phyloP scores from a whole-genome alignment of 2,329 filamentous ascomycete species.

The Aspergillus neoniger region DNA sequence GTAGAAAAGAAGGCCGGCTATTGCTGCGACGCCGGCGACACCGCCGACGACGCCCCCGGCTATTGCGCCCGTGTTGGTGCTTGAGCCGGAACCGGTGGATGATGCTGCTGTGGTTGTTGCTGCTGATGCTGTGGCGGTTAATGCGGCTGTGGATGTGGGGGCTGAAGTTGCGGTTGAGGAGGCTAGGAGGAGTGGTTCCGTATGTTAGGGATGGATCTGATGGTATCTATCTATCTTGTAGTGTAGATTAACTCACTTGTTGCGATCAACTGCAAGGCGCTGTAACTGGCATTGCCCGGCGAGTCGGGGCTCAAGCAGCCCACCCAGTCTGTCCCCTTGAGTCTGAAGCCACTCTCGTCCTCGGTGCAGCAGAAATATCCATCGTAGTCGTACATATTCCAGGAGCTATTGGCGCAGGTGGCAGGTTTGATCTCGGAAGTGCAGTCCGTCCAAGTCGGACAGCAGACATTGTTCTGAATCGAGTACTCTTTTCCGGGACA shows the following conservation, averaged over 20 bases:
- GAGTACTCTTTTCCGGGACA: not conserved
- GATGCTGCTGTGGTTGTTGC: not conserved
- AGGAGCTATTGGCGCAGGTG: not conserved
- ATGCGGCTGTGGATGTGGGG: not conserved
- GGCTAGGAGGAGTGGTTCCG: not conserved
- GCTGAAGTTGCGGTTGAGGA: not conserved
- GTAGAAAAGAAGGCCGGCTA: not conserved
- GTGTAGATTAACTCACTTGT: not conserved
- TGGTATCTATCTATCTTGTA: not conserved
- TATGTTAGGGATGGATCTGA: not conserved
- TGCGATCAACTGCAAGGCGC: not conserved
- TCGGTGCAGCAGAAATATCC: conserved; percentile 5
- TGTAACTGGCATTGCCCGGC: not conserved
- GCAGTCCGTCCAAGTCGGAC: conserved; percentile 6
- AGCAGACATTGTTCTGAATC: conserved; percentile 7
- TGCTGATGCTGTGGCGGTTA: not conserved
- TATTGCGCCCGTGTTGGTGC: conserved; percentile 4
- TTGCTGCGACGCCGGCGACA: not conserved
- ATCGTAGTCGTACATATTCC: conserved; percentile 4
- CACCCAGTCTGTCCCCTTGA: conserved; percentile 1
- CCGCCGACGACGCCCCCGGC: conserved; percentile 8
- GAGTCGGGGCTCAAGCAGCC: not conserved
- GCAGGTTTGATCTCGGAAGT: not conserved
- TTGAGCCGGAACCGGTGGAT: not conserved
- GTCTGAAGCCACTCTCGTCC: not conserved